Evolutionary conservation across 345 rosid genomes (phyloP).

Genomic region (Euphorbia peplus): DNA sequence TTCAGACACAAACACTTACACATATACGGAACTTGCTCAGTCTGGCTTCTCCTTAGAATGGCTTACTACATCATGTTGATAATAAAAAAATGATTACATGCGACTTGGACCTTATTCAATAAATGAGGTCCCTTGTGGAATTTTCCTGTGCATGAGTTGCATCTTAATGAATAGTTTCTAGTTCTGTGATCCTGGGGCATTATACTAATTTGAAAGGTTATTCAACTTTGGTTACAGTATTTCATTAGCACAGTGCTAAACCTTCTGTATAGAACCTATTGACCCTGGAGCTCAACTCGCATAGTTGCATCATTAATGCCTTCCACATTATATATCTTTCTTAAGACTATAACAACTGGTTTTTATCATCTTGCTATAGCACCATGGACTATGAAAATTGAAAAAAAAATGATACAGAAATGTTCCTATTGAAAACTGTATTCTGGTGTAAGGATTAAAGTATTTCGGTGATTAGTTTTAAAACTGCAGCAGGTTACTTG

Average conservation of each 20-base stretch:
- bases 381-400: background rate
- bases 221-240: background rate
- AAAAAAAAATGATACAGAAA: background rate
- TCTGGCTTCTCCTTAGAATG: background rate
- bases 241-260: background rate
- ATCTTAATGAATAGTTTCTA: background rate
- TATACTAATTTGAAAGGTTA: background rate
- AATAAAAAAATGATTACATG: background rate
- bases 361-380: background rate
- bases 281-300: background rate
- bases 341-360: background rate
- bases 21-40: background rate
- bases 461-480: slow-evolving; percentile 47
- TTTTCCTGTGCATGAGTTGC: background rate
- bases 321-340: background rate
- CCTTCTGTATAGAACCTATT: background rate
- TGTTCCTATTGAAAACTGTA: slow-evolving; percentile 23
- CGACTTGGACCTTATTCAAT: background rate
- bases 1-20: background rate
- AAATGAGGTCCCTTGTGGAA: background rate
- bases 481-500: slow-evolving; percentile 65
- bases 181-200: background rate
- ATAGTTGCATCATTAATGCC: background rate
- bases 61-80: background rate
- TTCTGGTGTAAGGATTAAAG: slow-evolving; percentile 35